A percentile compares a stretch with the other conserved stretches of the same genome.
Evolutionary conservation across 208 protist species (phyloP).

Genomic region (Trypanosoma lewisi): DNA sequence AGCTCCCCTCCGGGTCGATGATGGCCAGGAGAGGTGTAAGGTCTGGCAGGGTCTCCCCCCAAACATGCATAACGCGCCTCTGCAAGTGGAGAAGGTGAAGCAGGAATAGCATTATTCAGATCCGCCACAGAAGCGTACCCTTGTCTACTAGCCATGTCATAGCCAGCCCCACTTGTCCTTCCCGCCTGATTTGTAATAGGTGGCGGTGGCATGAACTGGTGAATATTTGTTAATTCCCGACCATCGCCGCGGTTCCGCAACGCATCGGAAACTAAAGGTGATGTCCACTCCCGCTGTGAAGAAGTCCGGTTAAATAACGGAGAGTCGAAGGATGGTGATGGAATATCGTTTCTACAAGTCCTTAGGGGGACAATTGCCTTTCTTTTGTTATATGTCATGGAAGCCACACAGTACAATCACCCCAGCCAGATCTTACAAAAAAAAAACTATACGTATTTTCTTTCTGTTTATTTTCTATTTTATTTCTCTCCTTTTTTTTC

Average conservation of each 20-base stretch:
- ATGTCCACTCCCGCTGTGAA: slow-evolving; percentile 10
- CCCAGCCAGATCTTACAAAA: too few species aligned
- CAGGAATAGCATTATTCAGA: slow-evolving; percentile 34
- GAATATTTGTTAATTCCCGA: slow-evolving; percentile 8
- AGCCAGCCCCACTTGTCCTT: slow-evolving; percentile 23
- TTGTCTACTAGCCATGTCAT: slow-evolving; percentile 29
- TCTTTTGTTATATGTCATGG: slow-evolving; percentile 13
- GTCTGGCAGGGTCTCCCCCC: slow-evolving; percentile 6
- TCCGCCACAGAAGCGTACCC: slow-evolving; percentile 17
- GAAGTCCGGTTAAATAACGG: slow-evolving; percentile 13
- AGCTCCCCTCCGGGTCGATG: background rate
- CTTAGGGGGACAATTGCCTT: slow-evolving; percentile 2
- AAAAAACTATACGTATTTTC: background rate
- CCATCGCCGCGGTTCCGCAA: slow-evolving; percentile 11
- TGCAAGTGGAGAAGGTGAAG: slow-evolving; percentile 37
- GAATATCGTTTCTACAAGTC: background rate
- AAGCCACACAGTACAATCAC: too few species aligned
- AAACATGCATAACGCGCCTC: slow-evolving; percentile 32
- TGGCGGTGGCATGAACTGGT: slow-evolving; percentile 31
- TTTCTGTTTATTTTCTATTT: background rate
- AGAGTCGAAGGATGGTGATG: slow-evolving; percentile 14
- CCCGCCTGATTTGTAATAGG: slow-evolving; percentile 21
- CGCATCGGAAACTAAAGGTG: background rate
- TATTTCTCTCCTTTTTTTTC: too few species aligned
- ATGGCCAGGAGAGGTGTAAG: slow-evolving; percentile 12